phyloP scores from a whole-genome alignment of 2,329 filamentous ascomycete species.

The Fusarium subglutinans region DNA sequence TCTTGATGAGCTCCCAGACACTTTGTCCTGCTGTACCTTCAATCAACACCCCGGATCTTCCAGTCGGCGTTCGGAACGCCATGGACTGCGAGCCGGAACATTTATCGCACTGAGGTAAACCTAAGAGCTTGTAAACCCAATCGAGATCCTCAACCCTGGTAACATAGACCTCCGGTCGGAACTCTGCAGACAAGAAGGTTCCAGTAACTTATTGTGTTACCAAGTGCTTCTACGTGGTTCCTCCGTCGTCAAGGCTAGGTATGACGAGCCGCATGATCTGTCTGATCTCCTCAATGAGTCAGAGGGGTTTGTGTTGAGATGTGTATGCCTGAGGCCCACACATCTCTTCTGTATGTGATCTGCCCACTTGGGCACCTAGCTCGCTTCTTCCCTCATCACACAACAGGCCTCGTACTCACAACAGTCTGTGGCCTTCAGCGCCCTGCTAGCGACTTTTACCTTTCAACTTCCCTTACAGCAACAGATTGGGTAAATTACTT shows the following conservation, averaged over 20 bases:
- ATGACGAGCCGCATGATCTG: not conserved
- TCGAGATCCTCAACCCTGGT: no score
- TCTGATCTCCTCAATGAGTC: not conserved
- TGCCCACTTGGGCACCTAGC: not conserved
- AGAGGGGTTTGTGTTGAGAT: not conserved
- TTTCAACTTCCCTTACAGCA: not conserved
- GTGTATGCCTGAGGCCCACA: not conserved
- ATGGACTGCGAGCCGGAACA: not conserved
- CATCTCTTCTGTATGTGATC: not conserved
- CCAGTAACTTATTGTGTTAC: no score
- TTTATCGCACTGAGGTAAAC: no score
- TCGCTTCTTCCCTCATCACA: not conserved
- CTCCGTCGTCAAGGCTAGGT: not conserved
- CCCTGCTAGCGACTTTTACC: not conserved
- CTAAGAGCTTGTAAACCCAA: no score
- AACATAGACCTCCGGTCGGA: no score
- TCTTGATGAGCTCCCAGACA: not conserved
- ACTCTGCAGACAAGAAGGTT: not conserved
- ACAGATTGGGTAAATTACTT: no score
- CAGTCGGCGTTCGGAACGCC: not conserved
- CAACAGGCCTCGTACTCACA: not conserved
- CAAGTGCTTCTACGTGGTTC: not conserved
- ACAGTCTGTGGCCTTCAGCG: not conserved
- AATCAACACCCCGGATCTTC: not conserved
- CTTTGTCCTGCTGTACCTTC: not conserved